Evolutionary conservation across 352 stramenopile genomes (phyloP).

Genomic region (Elongisporangium undulatum): DNA sequence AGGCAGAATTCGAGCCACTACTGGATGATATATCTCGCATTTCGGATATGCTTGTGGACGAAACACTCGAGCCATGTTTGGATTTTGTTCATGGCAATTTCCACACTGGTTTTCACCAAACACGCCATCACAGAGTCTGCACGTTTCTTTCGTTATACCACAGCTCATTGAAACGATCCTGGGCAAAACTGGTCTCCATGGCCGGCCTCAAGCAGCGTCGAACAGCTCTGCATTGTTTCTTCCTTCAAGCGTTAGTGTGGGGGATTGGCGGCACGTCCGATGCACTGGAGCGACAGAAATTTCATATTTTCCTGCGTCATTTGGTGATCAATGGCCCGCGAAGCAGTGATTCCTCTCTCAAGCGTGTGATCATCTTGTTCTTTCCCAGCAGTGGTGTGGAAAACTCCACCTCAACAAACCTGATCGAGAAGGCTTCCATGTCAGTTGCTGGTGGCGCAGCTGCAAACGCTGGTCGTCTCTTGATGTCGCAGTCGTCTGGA

Average conservation of each 20-base stretch:
- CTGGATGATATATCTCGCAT: conserved; percentile 29
- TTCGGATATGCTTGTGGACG: conserved; percentile 32
- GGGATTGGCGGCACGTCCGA: conserved; percentile 50
- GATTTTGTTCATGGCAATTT: conserved; percentile 46
- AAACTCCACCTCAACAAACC: conserved; percentile 1
- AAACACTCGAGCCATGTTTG: conserved; percentile 36
- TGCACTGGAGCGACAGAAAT: conserved; percentile 43
- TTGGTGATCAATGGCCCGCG: conserved; percentile 47
- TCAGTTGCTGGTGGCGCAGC: too few relatives aligned
- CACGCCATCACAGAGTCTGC: conserved; percentile 11
- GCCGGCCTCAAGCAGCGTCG: conserved; percentile 57
- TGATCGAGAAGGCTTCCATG: neutral
- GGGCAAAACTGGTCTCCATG: conserved; percentile 48
- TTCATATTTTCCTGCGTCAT: conserved; percentile 58
- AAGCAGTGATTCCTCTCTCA: conserved; percentile 44
- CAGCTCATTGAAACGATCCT: conserved; percentile 44
- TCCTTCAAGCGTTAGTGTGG: conserved; percentile 71
- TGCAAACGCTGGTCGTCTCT: neutral
- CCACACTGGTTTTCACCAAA: conserved; percentile 8
- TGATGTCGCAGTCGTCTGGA: neutral
- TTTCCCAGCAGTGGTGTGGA: conserved; percentile 32
- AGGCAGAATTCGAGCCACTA: conserved; percentile 20
- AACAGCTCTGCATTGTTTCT: conserved; percentile 57
- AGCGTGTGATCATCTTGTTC: conserved; percentile 40
- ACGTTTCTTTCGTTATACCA: conserved; percentile 44